Evolutionary conservation across 164 flowering plant species (phyloP), one percentile per base, ranked within the genome.

Genomic region (Liriodendron chinense): DNA sequence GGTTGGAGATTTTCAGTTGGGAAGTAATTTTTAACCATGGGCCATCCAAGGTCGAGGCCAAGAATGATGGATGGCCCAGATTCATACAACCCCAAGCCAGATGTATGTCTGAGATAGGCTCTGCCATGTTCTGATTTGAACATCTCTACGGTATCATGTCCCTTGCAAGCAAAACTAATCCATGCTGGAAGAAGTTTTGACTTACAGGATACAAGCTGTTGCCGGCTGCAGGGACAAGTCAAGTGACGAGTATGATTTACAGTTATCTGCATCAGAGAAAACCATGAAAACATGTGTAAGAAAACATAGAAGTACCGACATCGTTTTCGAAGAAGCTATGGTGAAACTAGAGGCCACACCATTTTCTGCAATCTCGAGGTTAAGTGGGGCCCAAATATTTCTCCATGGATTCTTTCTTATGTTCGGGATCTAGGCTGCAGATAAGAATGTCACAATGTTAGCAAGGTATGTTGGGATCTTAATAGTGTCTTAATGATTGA

Each of bases 371-470:
- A 34, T 68, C 72, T 43, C n/a, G 72, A 68, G 56, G 47, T 26
- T 25, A 71, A 71, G 80, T 68, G 34, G 87, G 84, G 59, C 97
- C 98, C 75, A 83, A 78, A 80, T 96, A 92, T 81, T 96, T 96
- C 77, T 90, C 92, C 82, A 94, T 80, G 25, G 98, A 96, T 80
- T 96, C 98, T 73, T 88, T 89, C 77, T 89, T 92, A 77, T 77
- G 97, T 79, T 94, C 99, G 64, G 95, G 97, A 84, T 92, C 97
- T 74, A 94, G 93, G 88, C 99, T 94, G 93, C 86, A 47, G 69
- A 21, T 3, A 18, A 48, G 34, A 47, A 47, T n/a, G 43, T 34
- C 43, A 34, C 43, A 21, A 50, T 9, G 18, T 24, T 47, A 74
- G 2, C 14, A 22, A 65, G 20, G 26, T 16, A 23, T 22, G 49